A percentile compares a stretch with the other conserved stretches of the same genome.
These are phyloP conservation scores for Eleusine coracana DNA, from an alignment of 176 grass and related monocot species.

Conservation along the genomic window DNA sequence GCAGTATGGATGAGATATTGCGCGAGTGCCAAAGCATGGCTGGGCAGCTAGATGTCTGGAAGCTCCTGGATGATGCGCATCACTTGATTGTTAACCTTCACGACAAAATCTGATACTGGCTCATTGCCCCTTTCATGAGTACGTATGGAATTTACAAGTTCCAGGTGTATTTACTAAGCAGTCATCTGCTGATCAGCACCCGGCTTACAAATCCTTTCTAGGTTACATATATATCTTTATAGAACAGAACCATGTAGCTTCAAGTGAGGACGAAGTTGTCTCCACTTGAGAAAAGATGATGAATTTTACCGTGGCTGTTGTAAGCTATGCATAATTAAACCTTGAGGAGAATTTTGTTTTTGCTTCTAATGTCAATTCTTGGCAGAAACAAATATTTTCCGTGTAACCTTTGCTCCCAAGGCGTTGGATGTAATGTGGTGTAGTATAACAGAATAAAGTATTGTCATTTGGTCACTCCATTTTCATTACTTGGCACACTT, in stretches of 20 bases:
- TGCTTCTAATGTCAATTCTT: constrained; percentile 10
- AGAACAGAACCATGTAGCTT: constrained; percentile 38
- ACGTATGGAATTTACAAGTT: constrained; percentile 30
- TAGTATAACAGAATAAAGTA: not conserved
- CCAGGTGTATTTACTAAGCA: constrained; percentile 43
- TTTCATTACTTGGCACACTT: not conserved
- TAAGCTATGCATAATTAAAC: constrained; percentile 22
- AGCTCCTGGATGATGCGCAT: constrained; percentile 84
- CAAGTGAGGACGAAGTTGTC: constrained; percentile 40
- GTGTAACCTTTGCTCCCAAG: not conserved
- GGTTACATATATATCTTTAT: not conserved
- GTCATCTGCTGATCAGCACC: constrained; percentile 26
- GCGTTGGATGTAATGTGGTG: constrained; percentile 15
- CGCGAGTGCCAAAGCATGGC: constrained; percentile 83
- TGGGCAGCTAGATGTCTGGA: constrained; percentile 91
- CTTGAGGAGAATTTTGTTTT: constrained; percentile 33
- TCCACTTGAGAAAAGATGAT: constrained; percentile 19
- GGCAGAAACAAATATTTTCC: constrained; percentile 27
- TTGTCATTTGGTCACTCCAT: not conserved
- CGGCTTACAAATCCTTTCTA: constrained; percentile 39
- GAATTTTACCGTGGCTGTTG: constrained; percentile 29
- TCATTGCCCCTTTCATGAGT: constrained; percentile 9
- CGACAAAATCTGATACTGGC: constrained; percentile 73
- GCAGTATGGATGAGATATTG: constrained; percentile 94
- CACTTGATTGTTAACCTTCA: constrained; percentile 84